phyloP scores from a whole-genome alignment of 192 early-diverging fungal species.

The Phycomyces nitens region DNA sequence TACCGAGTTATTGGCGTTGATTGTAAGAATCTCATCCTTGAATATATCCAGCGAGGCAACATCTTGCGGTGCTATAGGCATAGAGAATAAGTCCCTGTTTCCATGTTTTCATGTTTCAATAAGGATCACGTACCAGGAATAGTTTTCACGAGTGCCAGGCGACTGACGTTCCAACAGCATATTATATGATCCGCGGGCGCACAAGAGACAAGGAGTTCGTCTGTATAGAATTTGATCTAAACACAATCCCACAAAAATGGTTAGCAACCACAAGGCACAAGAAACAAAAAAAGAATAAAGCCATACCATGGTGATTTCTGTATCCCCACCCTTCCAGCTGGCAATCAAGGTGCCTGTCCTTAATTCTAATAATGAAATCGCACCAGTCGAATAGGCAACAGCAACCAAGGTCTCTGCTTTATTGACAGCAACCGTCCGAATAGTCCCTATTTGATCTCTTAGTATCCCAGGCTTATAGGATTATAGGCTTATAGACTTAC shows the following conservation, averaged over 20 bases:
- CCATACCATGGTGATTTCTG: conserved; percentile 50
- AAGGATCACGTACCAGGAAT: conserved; percentile 38
- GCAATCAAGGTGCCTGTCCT: conserved; percentile 52
- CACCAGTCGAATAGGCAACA: conserved; percentile 49
- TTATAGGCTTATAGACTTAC: too few species aligned
- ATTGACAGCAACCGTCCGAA: conserved; percentile 41
- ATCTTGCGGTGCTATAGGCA: conserved; percentile 31
- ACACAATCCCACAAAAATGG: background rate
- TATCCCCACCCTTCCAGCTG: conserved; percentile 56
- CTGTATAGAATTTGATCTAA: conserved; percentile 55
- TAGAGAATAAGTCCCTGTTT: too few species aligned
- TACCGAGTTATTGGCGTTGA: conserved; percentile 55
- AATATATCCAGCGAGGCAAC: conserved; percentile 54
- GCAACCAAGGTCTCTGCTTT: conserved; percentile 51
- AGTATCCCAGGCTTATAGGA: too few species aligned
- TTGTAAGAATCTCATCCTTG: conserved; percentile 58
- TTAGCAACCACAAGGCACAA: background rate
- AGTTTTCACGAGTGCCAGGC: conserved; percentile 45
- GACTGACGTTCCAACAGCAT: conserved; percentile 54
- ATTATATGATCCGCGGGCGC: conserved; percentile 54
- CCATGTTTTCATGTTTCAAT: background rate
- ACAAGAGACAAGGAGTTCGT: conserved; percentile 50
- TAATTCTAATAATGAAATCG: conserved; percentile 50
- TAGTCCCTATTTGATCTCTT: conserved; percentile 19
- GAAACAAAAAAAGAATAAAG: background rate